phyloP scores from a whole-genome alignment of 352 stramenopile species.

The Phytophthora fragariae region DNA sequence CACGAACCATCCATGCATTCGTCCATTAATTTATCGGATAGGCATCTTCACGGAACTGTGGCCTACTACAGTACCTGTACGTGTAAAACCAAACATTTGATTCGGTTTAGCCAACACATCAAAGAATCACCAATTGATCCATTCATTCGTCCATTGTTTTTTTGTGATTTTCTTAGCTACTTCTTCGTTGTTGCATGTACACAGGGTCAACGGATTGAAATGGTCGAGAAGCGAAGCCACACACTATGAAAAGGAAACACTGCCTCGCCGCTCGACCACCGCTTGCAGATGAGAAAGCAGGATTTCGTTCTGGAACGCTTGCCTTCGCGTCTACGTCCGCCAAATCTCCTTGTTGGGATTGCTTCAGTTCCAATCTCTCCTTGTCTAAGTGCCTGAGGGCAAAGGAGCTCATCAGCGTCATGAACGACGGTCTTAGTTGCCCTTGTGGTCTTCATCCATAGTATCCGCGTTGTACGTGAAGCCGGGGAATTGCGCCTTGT shows the following conservation, averaged over 20 bases:
- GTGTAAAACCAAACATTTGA: too few relatives aligned
- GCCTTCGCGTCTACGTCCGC: slow-evolving; percentile 28
- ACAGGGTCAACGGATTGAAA: slow-evolving; percentile 29
- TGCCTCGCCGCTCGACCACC: slow-evolving; percentile 23
- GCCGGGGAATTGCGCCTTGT: slow-evolving; percentile 91
- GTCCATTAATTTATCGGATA: too few relatives aligned
- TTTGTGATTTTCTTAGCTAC: slow-evolving; percentile 43
- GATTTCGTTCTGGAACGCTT: slow-evolving; percentile 5
- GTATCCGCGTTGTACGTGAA: slow-evolving; percentile 92
- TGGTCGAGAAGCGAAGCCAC: slow-evolving; percentile 25
- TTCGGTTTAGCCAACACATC: too few relatives aligned
- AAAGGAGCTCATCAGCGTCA: slow-evolving; percentile 30
- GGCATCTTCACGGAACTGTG: too few relatives aligned
- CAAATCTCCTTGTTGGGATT: slow-evolving; percentile 32
- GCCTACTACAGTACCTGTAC: too few relatives aligned
- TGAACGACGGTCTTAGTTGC: slow-evolving; percentile 54
- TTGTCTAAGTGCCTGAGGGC: slow-evolving; percentile 42
- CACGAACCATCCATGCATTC: too few relatives aligned
- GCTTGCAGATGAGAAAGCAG: slow-evolving; percentile 29
- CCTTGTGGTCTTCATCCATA: slow-evolving; percentile 88
- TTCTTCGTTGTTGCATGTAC: slow-evolving; percentile 45
- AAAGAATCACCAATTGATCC: slow-evolving; percentile 22
- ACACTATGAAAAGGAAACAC: slow-evolving; percentile 48
- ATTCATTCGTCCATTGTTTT: slow-evolving; percentile 50
- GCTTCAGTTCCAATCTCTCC: slow-evolving; percentile 38